Evolutionary conservation across 2,329 filamentous ascomycete genomes (phyloP), one percentile per base, ranked within the genome.

Genomic region (Xylaria sp.): DNA sequence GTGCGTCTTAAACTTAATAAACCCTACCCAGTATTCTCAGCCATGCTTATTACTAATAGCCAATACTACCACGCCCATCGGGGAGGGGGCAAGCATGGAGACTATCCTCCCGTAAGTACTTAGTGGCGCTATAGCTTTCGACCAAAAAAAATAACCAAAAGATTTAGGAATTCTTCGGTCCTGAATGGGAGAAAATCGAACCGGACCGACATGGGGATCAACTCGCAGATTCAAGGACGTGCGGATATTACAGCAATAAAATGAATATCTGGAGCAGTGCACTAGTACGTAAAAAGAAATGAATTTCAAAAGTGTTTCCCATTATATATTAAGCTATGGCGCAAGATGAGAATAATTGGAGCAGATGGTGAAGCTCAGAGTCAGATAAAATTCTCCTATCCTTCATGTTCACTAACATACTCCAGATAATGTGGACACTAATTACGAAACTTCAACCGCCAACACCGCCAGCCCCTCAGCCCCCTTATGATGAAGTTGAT

Each of bases 391-490:
- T 12, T 50, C 4, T 25, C 7, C 8, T 15, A 13, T 3, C 23
- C 25, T 50, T 15, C 13, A 25, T 48, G 10, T 25, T 48, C 57
- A 65, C 52, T 62, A 18, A 64, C 28, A 46, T 59, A 15, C 45
- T 23, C 28, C 34, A 75, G 74, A 65, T 68, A 5, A 75, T 76
- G 72, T 76, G 75, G 75, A 20, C 60, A 25, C 4, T 76, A n/a
- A 76, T 76, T 30, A 75, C 73, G 12, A 65, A 70, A 32, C 15
- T 6, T 1, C 8, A 53, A 5, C 25, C 62, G 5, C 73, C 73
- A 2, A 0, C 4, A 0, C 75, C 75, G n/a, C 72, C 72, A 20
- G 34, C 65, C 4, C 70, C 75, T 18, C 74, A 76, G 39, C 70
- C 70, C 3, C 64, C 64, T 2, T 68, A 67, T 7, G 12, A 69